Conservation (phyloP, 192 early-diverging fungal genomes). For the Coemansia sp. region DNA sequence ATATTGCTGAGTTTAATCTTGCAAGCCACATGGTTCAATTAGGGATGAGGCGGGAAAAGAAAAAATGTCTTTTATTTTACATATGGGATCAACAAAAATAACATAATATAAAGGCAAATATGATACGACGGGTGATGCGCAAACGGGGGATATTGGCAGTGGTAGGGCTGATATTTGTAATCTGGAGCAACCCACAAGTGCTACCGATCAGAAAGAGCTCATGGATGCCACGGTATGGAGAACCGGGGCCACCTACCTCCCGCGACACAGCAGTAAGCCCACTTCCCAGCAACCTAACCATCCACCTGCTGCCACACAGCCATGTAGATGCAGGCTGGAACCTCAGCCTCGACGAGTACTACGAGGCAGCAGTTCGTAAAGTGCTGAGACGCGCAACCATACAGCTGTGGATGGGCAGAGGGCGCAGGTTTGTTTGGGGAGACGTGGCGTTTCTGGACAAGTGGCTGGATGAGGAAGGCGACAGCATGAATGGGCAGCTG, state of each 20-base stretch:
- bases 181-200: conserved; percentile 26
- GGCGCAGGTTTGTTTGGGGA: conserved; percentile 48
- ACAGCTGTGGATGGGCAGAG: conserved; percentile 22
- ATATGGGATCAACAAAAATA: no score
- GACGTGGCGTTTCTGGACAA: conserved; percentile 44
- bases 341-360: conserved; percentile 43
- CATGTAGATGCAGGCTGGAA: conserved; percentile 53
- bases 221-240: conserved; percentile 37
- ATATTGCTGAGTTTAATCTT: no score
- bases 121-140: no score
- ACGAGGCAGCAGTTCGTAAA: conserved; percentile 20
- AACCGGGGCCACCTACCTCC: conserved; percentile 24
- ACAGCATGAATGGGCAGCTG: conserved; percentile 6
- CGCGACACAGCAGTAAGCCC: conserved; percentile 7
- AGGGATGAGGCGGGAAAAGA: no score
- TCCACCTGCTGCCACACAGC: conserved; percentile 47
- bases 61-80: no score
- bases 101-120: no score
- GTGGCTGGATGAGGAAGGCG: conserved; percentile 47
- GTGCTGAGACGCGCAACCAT: conserved; percentile 28
- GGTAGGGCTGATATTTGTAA: neutral
- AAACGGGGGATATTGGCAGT: neutral
- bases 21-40: no score
- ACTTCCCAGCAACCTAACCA: conserved; percentile 27
- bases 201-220: conserved; percentile 29